Evolutionary conservation across 768 basidiomycete species (phyloP), one percentile per base, ranked within the genome.

Genomic region (Dentipellis sp.): DNA sequence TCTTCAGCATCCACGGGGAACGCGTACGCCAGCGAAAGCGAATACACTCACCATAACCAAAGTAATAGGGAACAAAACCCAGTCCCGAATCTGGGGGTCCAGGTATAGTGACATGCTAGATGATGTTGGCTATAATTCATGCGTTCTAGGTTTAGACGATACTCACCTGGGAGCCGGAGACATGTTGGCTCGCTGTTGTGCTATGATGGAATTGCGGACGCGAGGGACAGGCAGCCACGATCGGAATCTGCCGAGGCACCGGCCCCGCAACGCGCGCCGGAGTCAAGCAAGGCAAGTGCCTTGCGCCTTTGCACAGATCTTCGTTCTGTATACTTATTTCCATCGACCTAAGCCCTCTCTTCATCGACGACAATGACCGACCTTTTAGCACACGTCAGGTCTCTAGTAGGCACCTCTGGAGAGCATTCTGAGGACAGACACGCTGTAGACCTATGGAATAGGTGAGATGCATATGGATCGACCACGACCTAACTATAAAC

Each of bases 21-120:
- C 36, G 34, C 29, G 45, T 56, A 29, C 21, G 51, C 22, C 47
- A 23, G 23, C 38, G 17, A n/a, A 57, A 37, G 58, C 8, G 58
- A 72, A 29, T 29, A 29, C 6, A 6, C 81, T 64, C 60, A 91
- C 94, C 94, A 97, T 97, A 67, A 97, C 93, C 59, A 97, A 75
- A 52, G 94, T 97, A 72, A 97, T 97, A 53, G 94, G 94, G 72
- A 97, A 93, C 57, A 97, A 72, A 46, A 97, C 85, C 88, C 87
- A 91, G 67, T 89, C 92, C 63, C 94, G 83, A 69, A 97, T 97
- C 72, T 94, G 91, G 45, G 94, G 94, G 74, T 97, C 94, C 50
- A 97, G 84, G 71, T 93, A 86, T 29, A 86, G 68, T 19, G 81
- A 79, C 50, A 69, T 67, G 40, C 67, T 62, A 46, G 64, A 65